A percentile compares a stretch with the other conserved stretches of the same genome.
phyloP scores from a whole-genome alignment of 2,329 filamentous ascomycete species.

The Colletotrichum orbiculare region DNA sequence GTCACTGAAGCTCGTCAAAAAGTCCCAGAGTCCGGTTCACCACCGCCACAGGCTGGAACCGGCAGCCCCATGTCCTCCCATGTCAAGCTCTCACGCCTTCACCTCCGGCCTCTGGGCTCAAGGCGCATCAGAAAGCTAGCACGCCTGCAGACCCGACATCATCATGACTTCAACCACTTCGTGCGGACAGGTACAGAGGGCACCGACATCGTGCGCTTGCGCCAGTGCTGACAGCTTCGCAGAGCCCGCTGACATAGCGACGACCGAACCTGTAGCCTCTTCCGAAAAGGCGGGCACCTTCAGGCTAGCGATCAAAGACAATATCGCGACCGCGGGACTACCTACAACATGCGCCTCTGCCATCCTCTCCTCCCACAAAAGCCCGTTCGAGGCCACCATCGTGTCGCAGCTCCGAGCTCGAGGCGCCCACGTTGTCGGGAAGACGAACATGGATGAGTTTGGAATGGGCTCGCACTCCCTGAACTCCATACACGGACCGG shows the following conservation, averaged over 20 bases:
- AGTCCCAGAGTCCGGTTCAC: not conserved
- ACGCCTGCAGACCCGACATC: not conserved
- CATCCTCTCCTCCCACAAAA: slow-evolving; percentile 76
- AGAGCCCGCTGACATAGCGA: slow-evolving; percentile 8
- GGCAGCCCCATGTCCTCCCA: slow-evolving; percentile 35
- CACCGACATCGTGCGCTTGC: not conserved
- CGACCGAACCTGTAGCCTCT: not conserved
- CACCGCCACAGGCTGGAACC: slow-evolving; percentile 17
- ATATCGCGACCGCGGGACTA: slow-evolving; percentile 73
- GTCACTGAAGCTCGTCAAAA: slow-evolving; percentile 3
- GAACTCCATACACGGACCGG: slow-evolving; percentile 75
- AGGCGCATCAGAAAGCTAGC: not conserved
- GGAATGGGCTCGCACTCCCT: slow-evolving; percentile 91
- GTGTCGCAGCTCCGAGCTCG: slow-evolving; percentile 73
- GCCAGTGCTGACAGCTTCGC: slow-evolving; percentile 1
- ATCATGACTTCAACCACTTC: slow-evolving; percentile 35
- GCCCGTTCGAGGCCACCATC: slow-evolving; percentile 86
- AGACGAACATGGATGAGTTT: slow-evolving; percentile 96
- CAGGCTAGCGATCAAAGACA: slow-evolving; percentile 78
- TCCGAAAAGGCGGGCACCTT: slow-evolving; percentile 42
- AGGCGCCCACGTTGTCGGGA: slow-evolving; percentile 75
- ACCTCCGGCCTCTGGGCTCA: slow-evolving; percentile 15
- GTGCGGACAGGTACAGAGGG: slow-evolving; percentile 22
- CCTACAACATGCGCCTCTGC: slow-evolving; percentile 86
- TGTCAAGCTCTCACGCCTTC: slow-evolving; percentile 32